phyloP scores from a whole-genome alignment of 1,284 basidiomycete species.

The Sparassis latifolia region DNA sequence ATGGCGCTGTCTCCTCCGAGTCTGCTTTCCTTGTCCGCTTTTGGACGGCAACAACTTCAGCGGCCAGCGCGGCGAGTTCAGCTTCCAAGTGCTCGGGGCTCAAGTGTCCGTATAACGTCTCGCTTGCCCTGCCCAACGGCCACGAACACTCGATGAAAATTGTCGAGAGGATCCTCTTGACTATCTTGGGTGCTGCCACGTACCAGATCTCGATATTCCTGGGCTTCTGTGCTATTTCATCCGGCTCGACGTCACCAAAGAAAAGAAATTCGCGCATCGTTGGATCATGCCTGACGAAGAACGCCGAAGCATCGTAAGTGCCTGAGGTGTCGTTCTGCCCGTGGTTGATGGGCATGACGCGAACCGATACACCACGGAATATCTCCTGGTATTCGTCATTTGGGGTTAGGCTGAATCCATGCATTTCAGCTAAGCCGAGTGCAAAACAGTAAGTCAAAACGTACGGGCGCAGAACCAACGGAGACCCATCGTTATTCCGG shows the following conservation, averaged over 20 bases:
- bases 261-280: constrained; percentile 65
- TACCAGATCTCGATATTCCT: constrained; percentile 64
- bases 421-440: no score
- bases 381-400: constrained; percentile 47
- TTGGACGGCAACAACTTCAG: constrained; percentile 50
- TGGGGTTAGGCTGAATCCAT: neutral
- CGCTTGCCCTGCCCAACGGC: constrained; percentile 54
- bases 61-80: constrained; percentile 61
- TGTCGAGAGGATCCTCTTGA: constrained; percentile 43
- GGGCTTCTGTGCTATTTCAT: constrained; percentile 52
- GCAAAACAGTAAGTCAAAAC: constrained; percentile 21
- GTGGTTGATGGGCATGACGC: constrained; percentile 64
- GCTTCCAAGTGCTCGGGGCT: constrained; percentile 64
- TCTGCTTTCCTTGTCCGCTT: constrained; percentile 6
- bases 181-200: constrained; percentile 62
- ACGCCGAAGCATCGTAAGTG: constrained; percentile 65
- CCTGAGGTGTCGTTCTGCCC: constrained; percentile 44
- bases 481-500: constrained; percentile 51
- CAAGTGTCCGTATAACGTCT: constrained; percentile 70
- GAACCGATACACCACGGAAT: constrained; percentile 53
- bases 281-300: constrained; percentile 63
- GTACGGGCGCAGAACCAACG: constrained; percentile 50
- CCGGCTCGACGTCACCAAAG: constrained; percentile 81
- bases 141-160: constrained; percentile 86
- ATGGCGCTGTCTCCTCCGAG: constrained; percentile 2